Conservation (phyloP, 352 stramenopile genomes). For the Globisporangium lucens region DNA sequence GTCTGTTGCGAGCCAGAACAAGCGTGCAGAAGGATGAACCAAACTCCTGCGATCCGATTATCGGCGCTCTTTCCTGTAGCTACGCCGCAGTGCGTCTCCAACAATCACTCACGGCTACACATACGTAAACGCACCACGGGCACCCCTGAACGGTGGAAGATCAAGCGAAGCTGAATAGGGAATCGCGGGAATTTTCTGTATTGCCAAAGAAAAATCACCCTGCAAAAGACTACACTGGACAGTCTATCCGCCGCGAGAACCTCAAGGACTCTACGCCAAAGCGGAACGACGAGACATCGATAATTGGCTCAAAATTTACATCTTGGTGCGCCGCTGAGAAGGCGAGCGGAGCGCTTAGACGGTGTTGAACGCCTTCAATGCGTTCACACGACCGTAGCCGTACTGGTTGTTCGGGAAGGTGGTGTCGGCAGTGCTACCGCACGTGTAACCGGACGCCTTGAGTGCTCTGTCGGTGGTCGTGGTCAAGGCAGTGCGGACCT, state of each 20-base stretch:
- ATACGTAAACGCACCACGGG: not conserved
- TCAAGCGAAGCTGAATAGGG: not conserved
- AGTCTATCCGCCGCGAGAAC: not conserved
- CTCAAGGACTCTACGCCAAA: not conserved
- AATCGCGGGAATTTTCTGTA: not conserved
- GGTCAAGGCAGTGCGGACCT: not conserved
- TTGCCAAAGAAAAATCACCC: not conserved
- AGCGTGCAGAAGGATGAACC: too few relatives aligned
- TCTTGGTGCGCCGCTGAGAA: not conserved
- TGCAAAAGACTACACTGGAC: constrained; percentile 7
- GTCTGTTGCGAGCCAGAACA: too few relatives aligned
- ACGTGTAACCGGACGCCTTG: constrained; percentile 19
- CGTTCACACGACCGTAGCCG: constrained; percentile 53
- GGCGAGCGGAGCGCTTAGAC: not conserved
- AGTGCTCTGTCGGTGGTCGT: not conserved
- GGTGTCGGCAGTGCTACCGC: constrained; percentile 28
- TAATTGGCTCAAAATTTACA: constrained; percentile 3
- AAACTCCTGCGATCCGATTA: too few relatives aligned
- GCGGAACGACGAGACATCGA: constrained; percentile 6
- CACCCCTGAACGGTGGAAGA: too few relatives aligned
- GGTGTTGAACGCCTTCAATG: constrained; percentile 17
- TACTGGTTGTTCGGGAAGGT: constrained; percentile 61
- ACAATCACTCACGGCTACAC: not conserved
- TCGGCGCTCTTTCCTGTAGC: not conserved
- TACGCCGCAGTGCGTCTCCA: not conserved